These are phyloP conservation scores for Stygiomarasmius scandens DNA, from an alignment of 1,284 basidiomycete genomes.

Conservation along the genomic window DNA sequence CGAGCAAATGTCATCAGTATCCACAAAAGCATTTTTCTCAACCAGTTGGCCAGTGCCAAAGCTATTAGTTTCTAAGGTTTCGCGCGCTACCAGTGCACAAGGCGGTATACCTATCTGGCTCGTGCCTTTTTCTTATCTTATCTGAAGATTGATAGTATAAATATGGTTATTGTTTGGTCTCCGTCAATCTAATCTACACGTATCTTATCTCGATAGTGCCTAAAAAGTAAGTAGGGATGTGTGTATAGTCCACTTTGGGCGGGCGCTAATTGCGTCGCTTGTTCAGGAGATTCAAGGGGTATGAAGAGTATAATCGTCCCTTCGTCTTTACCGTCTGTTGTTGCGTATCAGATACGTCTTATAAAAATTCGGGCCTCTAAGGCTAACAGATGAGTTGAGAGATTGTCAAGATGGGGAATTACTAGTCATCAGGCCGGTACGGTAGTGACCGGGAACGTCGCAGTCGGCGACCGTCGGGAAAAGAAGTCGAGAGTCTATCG, in stretches of 20 bases:
- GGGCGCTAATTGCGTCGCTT: neutral
- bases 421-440: constrained; percentile 11
- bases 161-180: neutral
- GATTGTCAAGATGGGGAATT: neutral
- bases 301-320: neutral
- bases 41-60: too few relatives aligned
- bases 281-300: neutral
- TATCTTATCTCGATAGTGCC: neutral
- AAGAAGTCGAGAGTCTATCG: neutral
- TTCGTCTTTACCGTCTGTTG: neutral
- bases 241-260: neutral
- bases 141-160: neutral
- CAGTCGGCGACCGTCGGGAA: constrained; percentile 4
- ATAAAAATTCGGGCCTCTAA: neutral
- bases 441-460: constrained; percentile 13
- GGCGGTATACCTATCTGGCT: too few relatives aligned
- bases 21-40: too few relatives aligned
- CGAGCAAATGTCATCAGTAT: too few relatives aligned
- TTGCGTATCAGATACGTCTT: neutral
- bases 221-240: neutral
- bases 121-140: too few relatives aligned
- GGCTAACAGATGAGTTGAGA: neutral
- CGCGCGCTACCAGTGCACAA: too few relatives aligned
- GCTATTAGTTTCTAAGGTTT: too few relatives aligned
- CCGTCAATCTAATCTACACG: constrained; percentile 5